Conservation (phyloP, 768 basidiomycete species). For the Amanita polypyramis region DNA sequence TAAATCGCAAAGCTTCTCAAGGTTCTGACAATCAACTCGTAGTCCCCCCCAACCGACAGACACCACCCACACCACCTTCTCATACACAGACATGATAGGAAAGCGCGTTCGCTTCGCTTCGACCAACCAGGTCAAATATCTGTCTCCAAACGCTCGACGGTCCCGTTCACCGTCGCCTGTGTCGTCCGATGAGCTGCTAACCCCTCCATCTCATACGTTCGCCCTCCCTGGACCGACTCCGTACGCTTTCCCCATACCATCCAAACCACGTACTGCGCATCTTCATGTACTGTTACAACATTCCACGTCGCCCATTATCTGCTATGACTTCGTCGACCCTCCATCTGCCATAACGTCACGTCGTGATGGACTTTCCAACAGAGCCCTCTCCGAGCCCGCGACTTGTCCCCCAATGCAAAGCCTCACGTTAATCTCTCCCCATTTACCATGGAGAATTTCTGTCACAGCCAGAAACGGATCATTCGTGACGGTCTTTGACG, state of each 20-base stretch:
- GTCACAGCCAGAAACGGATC: slow-evolving; percentile 19
- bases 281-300: slow-evolving; percentile 19
- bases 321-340: slow-evolving; percentile 20
- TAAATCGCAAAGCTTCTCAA: not conserved
- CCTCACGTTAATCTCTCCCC: slow-evolving; percentile 19
- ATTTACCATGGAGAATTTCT: slow-evolving; percentile 25
- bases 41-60: not conserved
- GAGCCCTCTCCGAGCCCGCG: slow-evolving; percentile 21
- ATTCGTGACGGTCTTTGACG: slow-evolving; percentile 28
- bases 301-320: slow-evolving; percentile 14
- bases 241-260: not conserved
- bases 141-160: not conserved
- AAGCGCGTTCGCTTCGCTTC: slow-evolving; percentile 1
- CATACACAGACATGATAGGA: not conserved
- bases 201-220: slow-evolving; percentile 1
- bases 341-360: slow-evolving; percentile 17
- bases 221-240: slow-evolving; percentile 1
- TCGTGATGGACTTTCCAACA: slow-evolving; percentile 16
- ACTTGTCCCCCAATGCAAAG: slow-evolving; percentile 20
- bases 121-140: not conserved
- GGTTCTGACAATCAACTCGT: not conserved
- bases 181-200: not conserved
- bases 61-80: not conserved
- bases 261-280: not conserved
- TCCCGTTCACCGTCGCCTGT: slow-evolving; percentile 1